Conservation (phyloP, 805 yeast species). For the Nakazawaea anatomiae region DNA sequence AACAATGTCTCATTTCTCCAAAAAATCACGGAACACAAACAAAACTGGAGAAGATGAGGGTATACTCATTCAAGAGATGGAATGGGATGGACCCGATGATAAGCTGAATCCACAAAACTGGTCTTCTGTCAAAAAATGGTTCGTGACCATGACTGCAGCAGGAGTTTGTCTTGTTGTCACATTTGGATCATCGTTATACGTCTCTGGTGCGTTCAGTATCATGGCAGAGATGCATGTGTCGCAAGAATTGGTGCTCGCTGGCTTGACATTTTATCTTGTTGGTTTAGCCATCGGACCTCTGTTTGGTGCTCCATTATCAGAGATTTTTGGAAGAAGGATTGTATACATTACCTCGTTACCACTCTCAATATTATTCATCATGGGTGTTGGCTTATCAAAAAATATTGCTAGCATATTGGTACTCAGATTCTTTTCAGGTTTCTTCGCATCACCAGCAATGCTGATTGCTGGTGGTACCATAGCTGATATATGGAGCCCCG, state of each 20-base stretch:
- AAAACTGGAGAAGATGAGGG: conserved; percentile 15
- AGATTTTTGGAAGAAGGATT: conserved; percentile 60
- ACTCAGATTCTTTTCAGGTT: conserved; percentile 68
- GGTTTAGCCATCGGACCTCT: conserved; percentile 74
- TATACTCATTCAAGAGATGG: conserved; percentile 34
- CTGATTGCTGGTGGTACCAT: conserved; percentile 84
- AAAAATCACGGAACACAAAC: neutral
- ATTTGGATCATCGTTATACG: conserved; percentile 70
- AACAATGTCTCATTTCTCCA: neutral
- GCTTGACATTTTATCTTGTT: conserved; percentile 61
- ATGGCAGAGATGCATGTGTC: conserved; percentile 41
- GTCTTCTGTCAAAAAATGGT: conserved; percentile 61
- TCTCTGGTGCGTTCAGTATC: conserved; percentile 57
- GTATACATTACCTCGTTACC: conserved; percentile 58
- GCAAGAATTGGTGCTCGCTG: conserved; percentile 57
- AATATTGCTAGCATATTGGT: conserved; percentile 60
- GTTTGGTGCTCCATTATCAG: conserved; percentile 67
- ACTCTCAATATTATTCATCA: conserved; percentile 60
- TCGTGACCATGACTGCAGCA: conserved; percentile 59
- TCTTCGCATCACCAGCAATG: conserved; percentile 75
- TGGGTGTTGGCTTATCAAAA: conserved; percentile 65
- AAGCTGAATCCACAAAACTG: conserved; percentile 64
- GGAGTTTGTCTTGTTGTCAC: conserved; percentile 62
- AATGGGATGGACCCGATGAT: conserved; percentile 63
- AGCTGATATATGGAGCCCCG: conserved; percentile 66